phyloP scores from a whole-genome alignment of 1,284 basidiomycete genomes.

The Salmacisia buchloeana region DNA sequence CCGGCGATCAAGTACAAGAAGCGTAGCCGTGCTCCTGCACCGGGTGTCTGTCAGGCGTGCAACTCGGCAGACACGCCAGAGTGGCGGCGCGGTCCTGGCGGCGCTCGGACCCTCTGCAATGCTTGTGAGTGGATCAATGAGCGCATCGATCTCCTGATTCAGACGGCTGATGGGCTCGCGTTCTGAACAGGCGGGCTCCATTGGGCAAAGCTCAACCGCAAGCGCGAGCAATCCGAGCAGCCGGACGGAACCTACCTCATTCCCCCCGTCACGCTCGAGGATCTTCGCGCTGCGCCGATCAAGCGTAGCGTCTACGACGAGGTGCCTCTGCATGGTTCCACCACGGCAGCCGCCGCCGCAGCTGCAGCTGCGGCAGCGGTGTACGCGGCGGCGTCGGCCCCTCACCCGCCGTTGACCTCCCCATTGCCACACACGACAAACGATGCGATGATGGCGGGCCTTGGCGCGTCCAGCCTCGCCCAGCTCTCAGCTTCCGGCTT shows the following conservation, averaged over 20 bases:
- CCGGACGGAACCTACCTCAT: not conserved
- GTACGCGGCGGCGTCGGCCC: not conserved
- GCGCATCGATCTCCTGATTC: not conserved
- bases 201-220: conserved; percentile 2
- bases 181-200: not conserved
- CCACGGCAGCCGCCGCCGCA: not conserved
- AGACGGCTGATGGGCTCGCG: not conserved
- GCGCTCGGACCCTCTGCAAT: conserved; percentile 48
- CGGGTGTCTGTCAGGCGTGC: conserved; percentile 41
- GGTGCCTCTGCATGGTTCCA: not conserved
- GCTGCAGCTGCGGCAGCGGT: conserved; percentile 2
- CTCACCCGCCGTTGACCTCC: not conserved
- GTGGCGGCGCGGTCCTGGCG: conserved; percentile 47
- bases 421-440: not conserved
- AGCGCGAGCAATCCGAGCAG: not conserved
- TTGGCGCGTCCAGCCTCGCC: not conserved
- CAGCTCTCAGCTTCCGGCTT: not conserved
- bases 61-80: conserved; percentile 43
- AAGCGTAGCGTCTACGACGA: conserved; percentile 4
- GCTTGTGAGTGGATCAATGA: conserved; percentile 23
- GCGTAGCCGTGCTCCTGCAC: conserved; percentile 45
- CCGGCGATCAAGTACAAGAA: conserved; percentile 46
- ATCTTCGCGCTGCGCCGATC: not conserved
- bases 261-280: not conserved
- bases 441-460: not conserved